Conservation (phyloP, 108 stramenopile species). For the Pseudonitzschia pungens region DNA sequence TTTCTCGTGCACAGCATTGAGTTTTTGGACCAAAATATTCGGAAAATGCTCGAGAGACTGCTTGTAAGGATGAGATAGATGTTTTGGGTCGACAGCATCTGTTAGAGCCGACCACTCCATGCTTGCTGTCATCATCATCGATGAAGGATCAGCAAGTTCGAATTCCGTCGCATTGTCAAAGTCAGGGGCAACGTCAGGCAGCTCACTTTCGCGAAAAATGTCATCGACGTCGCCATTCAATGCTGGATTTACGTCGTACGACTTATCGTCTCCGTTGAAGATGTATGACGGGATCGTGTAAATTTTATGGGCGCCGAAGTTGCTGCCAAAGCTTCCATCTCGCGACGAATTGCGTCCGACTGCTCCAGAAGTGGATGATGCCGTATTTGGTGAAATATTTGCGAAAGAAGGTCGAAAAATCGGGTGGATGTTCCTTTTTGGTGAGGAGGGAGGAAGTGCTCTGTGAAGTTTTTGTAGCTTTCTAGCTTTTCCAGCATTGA, state of each 20-base stretch:
- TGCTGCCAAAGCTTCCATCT: constrained; percentile 3
- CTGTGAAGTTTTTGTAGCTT: not conserved
- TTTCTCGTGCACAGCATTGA: constrained; percentile 29
- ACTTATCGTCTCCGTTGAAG: constrained; percentile 10
- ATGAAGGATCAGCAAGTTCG: not conserved
- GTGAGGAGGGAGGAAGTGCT: constrained; percentile 17
- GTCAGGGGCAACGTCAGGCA: not conserved
- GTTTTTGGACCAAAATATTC: constrained; percentile 2
- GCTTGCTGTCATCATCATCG: not conserved
- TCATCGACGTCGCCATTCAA: constrained; percentile 4
- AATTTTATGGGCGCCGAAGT: constrained; percentile 14
- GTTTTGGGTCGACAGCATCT: not conserved
- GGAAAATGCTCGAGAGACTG: not conserved
- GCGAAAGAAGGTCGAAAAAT: not conserved
- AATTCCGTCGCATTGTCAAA: not conserved
- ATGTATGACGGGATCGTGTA: constrained; percentile 27
- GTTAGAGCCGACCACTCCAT: not conserved
- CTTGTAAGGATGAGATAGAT: not conserved
- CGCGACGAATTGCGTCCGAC: not conserved
- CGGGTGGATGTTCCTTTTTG: not conserved
- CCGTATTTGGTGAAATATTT: constrained; percentile 21
- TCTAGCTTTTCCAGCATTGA: not conserved
- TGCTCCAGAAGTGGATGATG: constrained; percentile 4
- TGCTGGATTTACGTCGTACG: not conserved
- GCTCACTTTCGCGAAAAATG: constrained; percentile 3